Evolutionary conservation across 768 basidiomycete species (phyloP).

Genomic region (Boletales sp.): DNA sequence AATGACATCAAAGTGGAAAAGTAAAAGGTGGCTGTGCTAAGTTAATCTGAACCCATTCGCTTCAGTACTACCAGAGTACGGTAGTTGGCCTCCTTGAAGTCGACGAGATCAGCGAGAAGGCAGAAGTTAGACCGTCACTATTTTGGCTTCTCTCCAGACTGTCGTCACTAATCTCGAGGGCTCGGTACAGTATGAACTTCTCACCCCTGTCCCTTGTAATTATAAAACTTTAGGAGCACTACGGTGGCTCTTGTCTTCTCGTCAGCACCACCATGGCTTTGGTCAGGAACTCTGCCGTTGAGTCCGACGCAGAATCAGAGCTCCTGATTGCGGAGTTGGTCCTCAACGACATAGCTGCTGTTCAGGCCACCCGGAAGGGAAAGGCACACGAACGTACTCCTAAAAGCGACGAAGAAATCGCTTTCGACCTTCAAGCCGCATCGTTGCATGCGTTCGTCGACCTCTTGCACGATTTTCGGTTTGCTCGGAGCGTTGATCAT

Average conservation of each 20-base stretch:
- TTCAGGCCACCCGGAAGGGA: constrained; percentile 36
- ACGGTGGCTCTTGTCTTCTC: too few species aligned
- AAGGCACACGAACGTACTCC: constrained; percentile 30
- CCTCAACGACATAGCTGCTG: constrained; percentile 39
- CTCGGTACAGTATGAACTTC: too few species aligned
- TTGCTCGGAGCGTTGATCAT: constrained; percentile 42
- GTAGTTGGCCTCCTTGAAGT: too few species aligned
- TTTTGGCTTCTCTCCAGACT: too few species aligned
- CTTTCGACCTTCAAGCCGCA: constrained; percentile 40
- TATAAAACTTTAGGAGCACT: neutral
- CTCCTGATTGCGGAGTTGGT: constrained; percentile 39
- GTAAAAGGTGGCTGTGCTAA: constrained; percentile 10
- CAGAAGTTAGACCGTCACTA: too few species aligned
- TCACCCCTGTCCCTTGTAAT: neutral
- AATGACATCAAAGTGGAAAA: constrained; percentile 10
- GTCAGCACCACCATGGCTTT: constrained; percentile 5
- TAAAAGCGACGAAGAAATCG: constrained; percentile 43
- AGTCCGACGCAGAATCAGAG: constrained; percentile 35
- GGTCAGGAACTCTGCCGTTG: constrained; percentile 9
- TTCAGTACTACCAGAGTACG: too few species aligned
- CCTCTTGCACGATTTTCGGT: constrained; percentile 33
- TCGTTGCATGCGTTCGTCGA: constrained; percentile 29
- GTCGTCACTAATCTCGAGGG: too few species aligned
- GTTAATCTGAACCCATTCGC: too few species aligned
- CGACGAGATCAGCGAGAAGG: too few species aligned